Percentiles rank a stretch among this genome's conserved stretches.
Evolutionary conservation across 768 basidiomycete genomes (phyloP).

Genomic region (Trichaptum fuscoviolaceum): DNA sequence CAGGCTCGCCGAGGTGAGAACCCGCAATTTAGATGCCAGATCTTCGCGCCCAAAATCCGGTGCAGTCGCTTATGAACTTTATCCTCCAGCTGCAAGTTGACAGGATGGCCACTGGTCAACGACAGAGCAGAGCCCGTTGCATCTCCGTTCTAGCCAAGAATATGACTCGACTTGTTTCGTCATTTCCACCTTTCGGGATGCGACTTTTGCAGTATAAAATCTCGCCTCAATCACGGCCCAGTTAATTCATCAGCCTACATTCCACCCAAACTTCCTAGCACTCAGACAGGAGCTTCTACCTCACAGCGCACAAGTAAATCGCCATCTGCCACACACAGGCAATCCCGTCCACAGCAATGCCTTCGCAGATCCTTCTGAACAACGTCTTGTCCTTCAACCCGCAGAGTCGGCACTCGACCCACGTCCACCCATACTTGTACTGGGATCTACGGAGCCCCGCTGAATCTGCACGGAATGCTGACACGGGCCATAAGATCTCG

Average conservation of each 20-base stretch:
- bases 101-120: neutral
- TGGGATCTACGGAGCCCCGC: constrained; percentile 52
- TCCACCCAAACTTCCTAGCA: neutral
- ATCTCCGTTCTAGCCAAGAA: neutral
- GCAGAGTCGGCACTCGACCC: neutral
- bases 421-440: constrained; percentile 21
- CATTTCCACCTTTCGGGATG: neutral
- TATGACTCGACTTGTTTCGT: neutral
- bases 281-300: neutral
- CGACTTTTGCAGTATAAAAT: neutral
- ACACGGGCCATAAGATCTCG: constrained; percentile 21
- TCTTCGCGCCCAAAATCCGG: neutral
- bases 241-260: neutral
- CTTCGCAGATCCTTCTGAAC: neutral
- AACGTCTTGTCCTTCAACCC: constrained; percentile 1
- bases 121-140: neutral
- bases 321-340: neutral
- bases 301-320: neutral
- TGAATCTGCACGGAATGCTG: constrained; percentile 20
- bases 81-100: neutral
- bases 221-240: neutral
- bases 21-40: neutral
- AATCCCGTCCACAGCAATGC: neutral
- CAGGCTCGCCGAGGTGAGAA: neutral
- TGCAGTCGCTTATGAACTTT: neutral